Evolutionary conservation across 2,329 filamentous ascomycete species (phyloP), one percentile per base, ranked within the genome.

Genomic region (Erysiphe pulchra): DNA sequence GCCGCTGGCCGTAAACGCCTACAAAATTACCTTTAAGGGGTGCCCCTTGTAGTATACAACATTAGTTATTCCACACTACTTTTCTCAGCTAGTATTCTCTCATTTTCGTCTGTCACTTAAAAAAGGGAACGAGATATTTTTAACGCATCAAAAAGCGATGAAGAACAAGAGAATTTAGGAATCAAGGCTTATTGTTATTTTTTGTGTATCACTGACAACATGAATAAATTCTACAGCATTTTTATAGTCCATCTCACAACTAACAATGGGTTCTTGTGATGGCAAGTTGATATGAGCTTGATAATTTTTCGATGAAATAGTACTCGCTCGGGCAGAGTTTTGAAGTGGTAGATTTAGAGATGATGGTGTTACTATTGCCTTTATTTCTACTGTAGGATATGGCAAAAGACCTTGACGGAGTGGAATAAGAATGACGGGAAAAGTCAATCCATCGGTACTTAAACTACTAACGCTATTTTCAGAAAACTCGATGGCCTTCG

Each of bases 361-460:
- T 10, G 28, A 30, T 30, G 28, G 28, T 30, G 54, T 39, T 45
- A 58, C 52, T 46, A 62, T 59, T 8, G 75, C 65, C 40, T 78
- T 73, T 33, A 95, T 78, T 44, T 93, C 85, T 2, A 95, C 67
- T 8, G 63, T 69, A 0, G 90, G 90, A 28, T 85, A 73, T 0
- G 84, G 68, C n/a, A 90, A 61, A 56, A 75, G 75, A 0, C 90
- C 87, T 28, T 83, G 68, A 45, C 78, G 72, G 41, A 93, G 68
- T 0, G 90, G 85, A 12, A 95, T 74, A 10, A 95, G 65, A 45
- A 92, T 65, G 8, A 95, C 62, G 0, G 75, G 71, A 50, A 92
- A 75, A 4, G 59, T 49, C 18, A 54, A 42, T 16, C 47, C 70
- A 46, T 69, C 62, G 10, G 47, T 49, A 0, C 65, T 68, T 14